phyloP scores from a whole-genome alignment of 2,329 filamentous ascomycete species.

The Ilyonectria destructans region DNA sequence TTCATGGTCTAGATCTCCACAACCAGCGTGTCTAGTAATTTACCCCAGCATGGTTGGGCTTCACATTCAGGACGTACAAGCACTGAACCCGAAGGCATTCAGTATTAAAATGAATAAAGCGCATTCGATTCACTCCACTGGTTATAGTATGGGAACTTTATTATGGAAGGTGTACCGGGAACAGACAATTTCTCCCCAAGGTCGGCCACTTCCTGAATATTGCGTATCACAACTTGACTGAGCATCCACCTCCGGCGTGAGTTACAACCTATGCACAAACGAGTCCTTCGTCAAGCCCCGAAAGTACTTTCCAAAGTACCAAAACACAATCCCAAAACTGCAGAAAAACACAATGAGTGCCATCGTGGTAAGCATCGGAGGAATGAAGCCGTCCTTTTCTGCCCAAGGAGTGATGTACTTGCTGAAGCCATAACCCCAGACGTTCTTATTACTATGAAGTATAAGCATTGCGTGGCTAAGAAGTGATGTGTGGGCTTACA shows the following conservation, averaged over 20 bases:
- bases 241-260: neutral
- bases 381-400: conserved; percentile 24
- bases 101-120: no score
- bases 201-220: neutral
- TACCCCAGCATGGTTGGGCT: no score
- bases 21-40: no score
- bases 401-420: conserved; percentile 28
- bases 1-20: no score
- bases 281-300: conserved; percentile 20
- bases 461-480: neutral
- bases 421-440: conserved; percentile 28
- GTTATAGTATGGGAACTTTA: neutral
- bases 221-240: neutral
- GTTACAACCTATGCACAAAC: conserved; percentile 23
- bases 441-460: conserved; percentile 19
- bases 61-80: no score
- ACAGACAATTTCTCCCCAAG: neutral
- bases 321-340: conserved; percentile 26
- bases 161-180: neutral
- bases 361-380: conserved; percentile 13
- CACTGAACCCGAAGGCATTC: no score
- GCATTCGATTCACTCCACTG: no score
- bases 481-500: neutral
- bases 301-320: conserved; percentile 26
- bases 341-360: conserved; percentile 29